Base-by-base conservation (phyloP, 2,329 filamentous ascomycete genomes). In the Paecilomyces formosus region DNA sequence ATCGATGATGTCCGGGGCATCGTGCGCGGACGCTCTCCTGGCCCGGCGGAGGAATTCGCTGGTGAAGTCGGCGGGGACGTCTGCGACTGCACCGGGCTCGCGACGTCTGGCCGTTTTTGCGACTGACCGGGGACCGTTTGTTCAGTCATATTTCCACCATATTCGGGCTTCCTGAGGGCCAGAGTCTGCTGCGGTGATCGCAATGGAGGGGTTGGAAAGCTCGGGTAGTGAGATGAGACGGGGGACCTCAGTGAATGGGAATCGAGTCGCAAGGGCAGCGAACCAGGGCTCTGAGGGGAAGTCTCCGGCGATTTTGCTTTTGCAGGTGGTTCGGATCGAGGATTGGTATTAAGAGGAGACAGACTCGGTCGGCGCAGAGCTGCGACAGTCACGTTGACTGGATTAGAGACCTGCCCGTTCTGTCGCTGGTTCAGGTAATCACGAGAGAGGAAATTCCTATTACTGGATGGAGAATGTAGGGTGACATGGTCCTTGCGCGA, bases 1-100 rank as follows among this genome's bases (percentile, higher is more conserved):
- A 96, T 93, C 11, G 93, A 97, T 3, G 89, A 89, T 58, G 89
- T 96, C 67, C 92, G 86, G 58, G 87, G 85, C 65, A 79, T 75
- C 54, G 63, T 62, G 56, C 73, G 71, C 55, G 65, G 56, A 55
- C 68, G 70, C 54, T 72, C 68, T 54, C 65, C 67, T 53, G 65
- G 30, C 30, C 30, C 60, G 58, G 64, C 68, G 55, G 67, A 71
- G 54, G 70, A 69, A 60, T 64, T 70, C 54, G 68, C 64, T 28
- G 63, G 61, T 9, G 70, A 69, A 57, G 63, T 64, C 31, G 66
- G 63, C 15, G 71, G 68, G 31, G 71, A 70, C n/a, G 67, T 67
- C 26, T 65, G 63, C 53, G 69, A 69, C 50, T 66, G 65, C 60
- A 63, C 65, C 31, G 70, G 63, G 21, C 68, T 66, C 24, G 65